A percentile compares a stretch with the other conserved stretches of the same genome.
Conservation (phyloP, 1,284 basidiomycete species). For the Tilletia horrida region DNA sequence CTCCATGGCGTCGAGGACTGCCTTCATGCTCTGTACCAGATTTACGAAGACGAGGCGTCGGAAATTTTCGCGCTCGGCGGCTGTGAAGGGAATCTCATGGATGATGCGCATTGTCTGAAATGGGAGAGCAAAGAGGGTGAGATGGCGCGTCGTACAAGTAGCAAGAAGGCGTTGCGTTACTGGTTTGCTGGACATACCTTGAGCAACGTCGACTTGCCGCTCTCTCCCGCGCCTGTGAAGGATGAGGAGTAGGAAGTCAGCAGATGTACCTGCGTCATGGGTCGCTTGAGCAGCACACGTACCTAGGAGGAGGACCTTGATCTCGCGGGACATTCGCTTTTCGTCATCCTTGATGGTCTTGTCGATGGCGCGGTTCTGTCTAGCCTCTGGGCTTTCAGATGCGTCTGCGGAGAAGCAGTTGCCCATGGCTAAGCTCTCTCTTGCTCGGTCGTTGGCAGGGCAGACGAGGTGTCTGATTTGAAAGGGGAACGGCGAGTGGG, state of each 20-base stretch:
- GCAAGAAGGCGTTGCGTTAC: too few species aligned
- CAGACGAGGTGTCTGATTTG: not conserved
- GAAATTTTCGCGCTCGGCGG: slow-evolving; percentile 67
- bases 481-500: not conserved
- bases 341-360: slow-evolving; percentile 40
- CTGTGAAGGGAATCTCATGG: slow-evolving; percentile 71
- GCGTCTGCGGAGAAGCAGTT: slow-evolving; percentile 16
- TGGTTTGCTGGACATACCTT: slow-evolving; percentile 62
- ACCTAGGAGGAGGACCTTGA: slow-evolving; percentile 65
- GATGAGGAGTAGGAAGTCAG: not conserved
- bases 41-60: slow-evolving; percentile 89
- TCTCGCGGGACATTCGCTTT: slow-evolving; percentile 35
- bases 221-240: slow-evolving; percentile 71
- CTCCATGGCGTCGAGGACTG: slow-evolving; percentile 80
- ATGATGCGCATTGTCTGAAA: slow-evolving; percentile 78
- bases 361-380: slow-evolving; percentile 32
- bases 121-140: slow-evolving; percentile 44
- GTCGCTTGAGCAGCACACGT: not conserved
- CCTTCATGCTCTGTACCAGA: slow-evolving; percentile 76
- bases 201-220: slow-evolving; percentile 85
- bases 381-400: slow-evolving; percentile 26
- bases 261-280: not conserved
- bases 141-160: too few species aligned
- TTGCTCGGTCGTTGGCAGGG: not conserved
- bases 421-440: too few species aligned